phyloP scores from a whole-genome alignment of 768 basidiomycete genomes.

The Hortiboletus campestris region DNA sequence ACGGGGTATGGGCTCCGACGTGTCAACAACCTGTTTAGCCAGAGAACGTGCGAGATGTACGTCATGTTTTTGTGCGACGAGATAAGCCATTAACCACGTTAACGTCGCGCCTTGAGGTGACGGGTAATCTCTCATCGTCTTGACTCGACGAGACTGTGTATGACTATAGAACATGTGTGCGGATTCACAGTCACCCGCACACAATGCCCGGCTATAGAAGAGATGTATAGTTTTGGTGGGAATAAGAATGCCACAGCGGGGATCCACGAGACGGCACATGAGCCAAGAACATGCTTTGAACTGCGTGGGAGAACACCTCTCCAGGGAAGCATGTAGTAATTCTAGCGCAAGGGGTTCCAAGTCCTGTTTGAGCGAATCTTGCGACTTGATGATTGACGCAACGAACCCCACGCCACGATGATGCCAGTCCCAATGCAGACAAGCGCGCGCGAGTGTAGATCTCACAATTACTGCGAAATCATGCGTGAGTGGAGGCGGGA shows the following conservation, averaged over 20 bases:
- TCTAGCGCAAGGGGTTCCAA: slow-evolving; percentile 41
- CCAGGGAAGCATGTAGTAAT: slow-evolving; percentile 42
- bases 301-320: slow-evolving; percentile 34
- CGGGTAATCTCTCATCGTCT: slow-evolving; percentile 42
- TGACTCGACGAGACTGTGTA: slow-evolving; percentile 36
- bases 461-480: slow-evolving; percentile 49
- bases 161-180: slow-evolving; percentile 48
- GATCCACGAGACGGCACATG: slow-evolving; percentile 39
- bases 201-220: slow-evolving; percentile 44
- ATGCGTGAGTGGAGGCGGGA: slow-evolving; percentile 27
- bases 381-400: slow-evolving; percentile 25
- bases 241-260: slow-evolving; percentile 32
- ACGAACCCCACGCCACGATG: slow-evolving; percentile 42
- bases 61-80: slow-evolving; percentile 38
- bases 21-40: slow-evolving; percentile 46
- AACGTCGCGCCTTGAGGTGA: slow-evolving; percentile 46
- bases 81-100: slow-evolving; percentile 52
- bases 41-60: slow-evolving; percentile 49
- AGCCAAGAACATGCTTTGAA: slow-evolving; percentile 41
- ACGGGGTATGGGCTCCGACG: slow-evolving; percentile 40
- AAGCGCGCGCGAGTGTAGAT: slow-evolving; percentile 49
- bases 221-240: slow-evolving; percentile 44
- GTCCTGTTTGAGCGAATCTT: slow-evolving; percentile 19
- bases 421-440: slow-evolving; percentile 55
- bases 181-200: slow-evolving; percentile 28